Base-by-base conservation (phyloP, 768 basidiomycete species). In the Boletus subcaerulescens region DNA sequence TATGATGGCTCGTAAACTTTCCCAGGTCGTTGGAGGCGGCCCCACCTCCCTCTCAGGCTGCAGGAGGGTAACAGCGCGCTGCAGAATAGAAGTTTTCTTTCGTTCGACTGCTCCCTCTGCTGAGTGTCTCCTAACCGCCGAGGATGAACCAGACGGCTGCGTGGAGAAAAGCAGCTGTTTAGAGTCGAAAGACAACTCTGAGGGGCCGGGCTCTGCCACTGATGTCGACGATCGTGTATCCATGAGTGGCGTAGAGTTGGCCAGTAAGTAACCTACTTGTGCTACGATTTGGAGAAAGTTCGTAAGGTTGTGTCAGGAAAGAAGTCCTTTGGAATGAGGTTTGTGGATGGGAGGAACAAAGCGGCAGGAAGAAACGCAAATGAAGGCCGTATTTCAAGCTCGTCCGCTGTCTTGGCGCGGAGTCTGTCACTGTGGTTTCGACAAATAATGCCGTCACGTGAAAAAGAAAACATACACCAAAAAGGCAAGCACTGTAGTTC, bases 1-100 rank as follows among this genome's bases (percentile, higher is more conserved):
- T 8, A 86, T 14, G 46, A 89, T 81, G 1, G 86, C 72, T 50
- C 71, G 76, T 38, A 88, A 53, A 57, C 86, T 83, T 36, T 70
- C 41, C 48, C 74, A 58, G 18, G 76, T 50, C 12, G 72, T 71
- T 2, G 86, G 88, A 0, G 83, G 45, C 1, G 70, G 58, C 0
- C 74, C 81, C 12, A 70, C 29, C 56, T 60, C 69, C 60, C 53
- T 78, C 12, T 60, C 46, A 1, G 82, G 81, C 0, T 56, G 60
- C 5, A 79, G 43, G 60, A 82, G 63, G 2, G 60, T 61, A 3
- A 67, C 69, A 5, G 63, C 61, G 13, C 57, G 61, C 3, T 59
- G 36, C 0, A 66, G 66, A 49, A 56, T n/a, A 38, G 56, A 44
- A 7, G 46, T 32, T 4, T 47, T 59, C 41, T 39, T 58, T 12